These are phyloP conservation scores for Debaryomyces maramus DNA, from an alignment of 805 yeast species.

Conservation along the genomic window DNA sequence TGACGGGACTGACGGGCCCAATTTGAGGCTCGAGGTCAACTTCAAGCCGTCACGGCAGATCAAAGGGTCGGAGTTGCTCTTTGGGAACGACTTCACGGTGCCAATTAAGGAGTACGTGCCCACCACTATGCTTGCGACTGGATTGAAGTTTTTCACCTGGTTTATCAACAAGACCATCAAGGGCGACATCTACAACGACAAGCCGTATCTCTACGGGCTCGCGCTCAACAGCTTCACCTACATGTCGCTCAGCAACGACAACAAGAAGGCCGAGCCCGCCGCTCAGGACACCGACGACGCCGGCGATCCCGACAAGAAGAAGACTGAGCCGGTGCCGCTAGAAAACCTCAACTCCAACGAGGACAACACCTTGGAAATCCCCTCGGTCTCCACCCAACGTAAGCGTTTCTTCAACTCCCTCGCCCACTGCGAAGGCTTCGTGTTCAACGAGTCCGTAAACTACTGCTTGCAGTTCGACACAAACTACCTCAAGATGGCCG, in stretches of 20 bases:
- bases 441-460: slow-evolving; percentile 34
- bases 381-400: slow-evolving; percentile 36
- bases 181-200: slow-evolving; percentile 60
- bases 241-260: slow-evolving; percentile 30
- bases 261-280: slow-evolving; percentile 5
- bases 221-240: slow-evolving; percentile 58
- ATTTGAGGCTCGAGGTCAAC: slow-evolving; percentile 33
- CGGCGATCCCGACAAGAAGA: slow-evolving; percentile 1
- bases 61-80: slow-evolving; percentile 55
- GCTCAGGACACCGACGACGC: neutral
- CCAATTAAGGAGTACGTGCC: slow-evolving; percentile 62
- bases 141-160: slow-evolving; percentile 55
- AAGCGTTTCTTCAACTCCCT: slow-evolving; percentile 44
- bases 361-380: slow-evolving; percentile 28
- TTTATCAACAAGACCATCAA: slow-evolving; percentile 63
- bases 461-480: slow-evolving; percentile 58
- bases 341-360: slow-evolving; percentile 27
- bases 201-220: slow-evolving; percentile 64
- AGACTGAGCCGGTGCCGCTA: slow-evolving; percentile 10
- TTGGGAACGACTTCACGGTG: slow-evolving; percentile 67
- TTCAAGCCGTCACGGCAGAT: slow-evolving; percentile 45
- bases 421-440: slow-evolving; percentile 39
- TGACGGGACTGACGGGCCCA: slow-evolving; percentile 16
- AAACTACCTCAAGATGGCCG: slow-evolving; percentile 49
- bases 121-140: slow-evolving; percentile 45